Percentiles rank a stretch among this genome's conserved stretches.
phyloP scores from a whole-genome alignment of 1,139 yeast species.

The Nakaseomyces delphensis region DNA sequence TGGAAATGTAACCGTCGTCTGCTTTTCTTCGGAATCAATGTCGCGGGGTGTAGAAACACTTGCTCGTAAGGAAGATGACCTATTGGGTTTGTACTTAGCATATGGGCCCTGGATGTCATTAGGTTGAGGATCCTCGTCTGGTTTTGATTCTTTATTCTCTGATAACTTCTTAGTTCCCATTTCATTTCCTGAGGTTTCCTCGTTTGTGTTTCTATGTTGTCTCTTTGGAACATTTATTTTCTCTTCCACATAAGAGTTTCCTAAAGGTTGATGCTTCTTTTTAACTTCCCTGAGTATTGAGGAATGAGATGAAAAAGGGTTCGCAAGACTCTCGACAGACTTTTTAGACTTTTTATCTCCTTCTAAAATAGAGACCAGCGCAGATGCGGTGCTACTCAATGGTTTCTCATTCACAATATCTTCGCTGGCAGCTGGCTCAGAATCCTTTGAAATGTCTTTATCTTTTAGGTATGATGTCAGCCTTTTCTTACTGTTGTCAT shows the following conservation, averaged over 20 bases:
- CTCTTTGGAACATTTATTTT: constrained; percentile 13
- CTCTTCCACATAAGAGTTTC: constrained; percentile 7
- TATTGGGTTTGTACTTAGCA: constrained; percentile 7
- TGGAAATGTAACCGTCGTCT: no score
- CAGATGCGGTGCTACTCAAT: constrained; percentile 57
- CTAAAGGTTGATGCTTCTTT: constrained; percentile 10
- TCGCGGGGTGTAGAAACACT: constrained; percentile 1
- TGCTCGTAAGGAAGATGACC: constrained; percentile 3
- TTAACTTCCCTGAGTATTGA: constrained; percentile 23
- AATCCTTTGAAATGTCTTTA: constrained; percentile 12
- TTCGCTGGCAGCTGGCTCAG: background rate
- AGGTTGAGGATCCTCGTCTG: background rate
- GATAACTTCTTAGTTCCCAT: background rate
- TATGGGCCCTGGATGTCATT: constrained; percentile 7
- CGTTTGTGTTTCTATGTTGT: constrained; percentile 9
- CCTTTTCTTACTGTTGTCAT: constrained; percentile 2
- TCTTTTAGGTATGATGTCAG: background rate
- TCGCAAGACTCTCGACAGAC: constrained; percentile 35
- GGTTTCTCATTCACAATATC: constrained; percentile 22
- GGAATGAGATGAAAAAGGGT: constrained; percentile 42
- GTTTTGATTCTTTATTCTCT: constrained; percentile 7
- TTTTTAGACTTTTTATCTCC: constrained; percentile 25
- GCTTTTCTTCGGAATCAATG: background rate
- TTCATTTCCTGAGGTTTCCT: background rate
- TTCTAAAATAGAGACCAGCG: constrained; percentile 55